These are phyloP conservation scores for Sporothrix sp. DNA, from an alignment of 2,329 filamentous ascomycete genomes.

Conservation along the genomic window DNA sequence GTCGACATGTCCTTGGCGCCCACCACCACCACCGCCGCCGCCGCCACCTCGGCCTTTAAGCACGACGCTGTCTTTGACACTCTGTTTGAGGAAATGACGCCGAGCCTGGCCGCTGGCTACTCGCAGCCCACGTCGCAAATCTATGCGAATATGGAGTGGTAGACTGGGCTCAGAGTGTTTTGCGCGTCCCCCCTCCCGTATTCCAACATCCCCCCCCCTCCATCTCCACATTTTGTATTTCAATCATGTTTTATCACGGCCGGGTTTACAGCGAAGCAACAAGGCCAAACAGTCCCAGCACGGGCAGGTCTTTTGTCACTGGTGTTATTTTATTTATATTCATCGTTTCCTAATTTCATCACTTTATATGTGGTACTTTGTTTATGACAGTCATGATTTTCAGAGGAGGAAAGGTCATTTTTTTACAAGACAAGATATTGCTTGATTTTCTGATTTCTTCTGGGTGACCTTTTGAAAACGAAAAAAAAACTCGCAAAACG, in stretches of 20 bases:
- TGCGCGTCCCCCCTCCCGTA: neutral
- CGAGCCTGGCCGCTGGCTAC: constrained; percentile 40
- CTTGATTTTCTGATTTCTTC: neutral
- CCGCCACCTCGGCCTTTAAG: constrained; percentile 10
- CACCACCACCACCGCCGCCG: neutral
- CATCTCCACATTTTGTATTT: neutral
- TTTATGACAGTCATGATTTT: constrained; percentile 8
- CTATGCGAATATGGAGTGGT: constrained; percentile 35
- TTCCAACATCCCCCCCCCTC: neutral
- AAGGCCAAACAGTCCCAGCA: neutral
- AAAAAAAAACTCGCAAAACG: neutral
- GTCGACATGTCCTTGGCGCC: constrained; percentile 23
- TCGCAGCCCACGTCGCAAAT: constrained; percentile 43
- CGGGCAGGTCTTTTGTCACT: neutral
- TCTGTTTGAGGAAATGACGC: constrained; percentile 41
- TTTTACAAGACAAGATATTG: neutral
- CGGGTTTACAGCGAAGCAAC: neutral
- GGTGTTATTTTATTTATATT: neutral
- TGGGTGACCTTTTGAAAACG: neutral
- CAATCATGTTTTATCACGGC: neutral
- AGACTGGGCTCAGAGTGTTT: too few relatives aligned
- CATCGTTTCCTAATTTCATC: neutral
- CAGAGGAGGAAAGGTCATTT: constrained; percentile 1
- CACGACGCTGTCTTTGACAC: constrained; percentile 27
- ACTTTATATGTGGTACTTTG: neutral